These are phyloP conservation scores for Hypoxylon sp. DNA, from an alignment of 2,329 filamentous ascomycete genomes.

Conservation along the genomic window DNA sequence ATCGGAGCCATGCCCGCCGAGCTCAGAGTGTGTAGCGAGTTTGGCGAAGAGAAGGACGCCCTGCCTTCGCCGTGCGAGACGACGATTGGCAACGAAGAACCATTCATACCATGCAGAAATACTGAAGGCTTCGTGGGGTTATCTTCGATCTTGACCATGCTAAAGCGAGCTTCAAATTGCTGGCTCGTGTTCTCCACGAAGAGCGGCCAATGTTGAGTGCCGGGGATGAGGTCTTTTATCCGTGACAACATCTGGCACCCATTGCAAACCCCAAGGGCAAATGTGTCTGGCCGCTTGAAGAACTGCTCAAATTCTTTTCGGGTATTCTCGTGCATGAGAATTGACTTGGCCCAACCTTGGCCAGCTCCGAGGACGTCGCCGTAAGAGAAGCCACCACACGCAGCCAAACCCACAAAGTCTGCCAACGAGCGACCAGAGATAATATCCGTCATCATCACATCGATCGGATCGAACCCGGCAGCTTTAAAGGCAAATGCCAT, in stretches of 20 bases:
- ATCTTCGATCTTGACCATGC: constrained; percentile 58
- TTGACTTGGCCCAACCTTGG: constrained; percentile 93
- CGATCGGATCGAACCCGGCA: constrained; percentile 88
- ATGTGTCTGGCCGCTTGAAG: constrained; percentile 88
- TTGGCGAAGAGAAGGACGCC: constrained; percentile 27
- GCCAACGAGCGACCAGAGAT: constrained; percentile 79
- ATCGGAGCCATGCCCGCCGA: constrained; percentile 26
- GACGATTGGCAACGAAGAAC: constrained; percentile 77
- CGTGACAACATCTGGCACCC: constrained; percentile 94
- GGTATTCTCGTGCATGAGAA: constrained; percentile 80
- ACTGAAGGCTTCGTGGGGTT: constrained; percentile 75
- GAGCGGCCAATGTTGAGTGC: constrained; percentile 81
- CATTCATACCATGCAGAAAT: constrained; percentile 88
- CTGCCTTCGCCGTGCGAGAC: constrained; percentile 34
- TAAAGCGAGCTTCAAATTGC: constrained; percentile 31
- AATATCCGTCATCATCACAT: constrained; percentile 97
- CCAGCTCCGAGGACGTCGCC: constrained; percentile 84
- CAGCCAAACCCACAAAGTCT: constrained; percentile 86
- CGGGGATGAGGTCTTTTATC: constrained; percentile 83
- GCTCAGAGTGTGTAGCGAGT: constrained; percentile 25
- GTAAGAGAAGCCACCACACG: constrained; percentile 95
- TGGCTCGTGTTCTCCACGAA: constrained; percentile 58
- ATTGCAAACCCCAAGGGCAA: constrained; percentile 93
- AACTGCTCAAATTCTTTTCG: constrained; percentile 82
- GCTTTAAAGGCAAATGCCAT: constrained; percentile 96